These are phyloP conservation scores for Podaxis carcinomalis DNA, from an alignment of 768 basidiomycete species.

Conservation along the genomic window DNA sequence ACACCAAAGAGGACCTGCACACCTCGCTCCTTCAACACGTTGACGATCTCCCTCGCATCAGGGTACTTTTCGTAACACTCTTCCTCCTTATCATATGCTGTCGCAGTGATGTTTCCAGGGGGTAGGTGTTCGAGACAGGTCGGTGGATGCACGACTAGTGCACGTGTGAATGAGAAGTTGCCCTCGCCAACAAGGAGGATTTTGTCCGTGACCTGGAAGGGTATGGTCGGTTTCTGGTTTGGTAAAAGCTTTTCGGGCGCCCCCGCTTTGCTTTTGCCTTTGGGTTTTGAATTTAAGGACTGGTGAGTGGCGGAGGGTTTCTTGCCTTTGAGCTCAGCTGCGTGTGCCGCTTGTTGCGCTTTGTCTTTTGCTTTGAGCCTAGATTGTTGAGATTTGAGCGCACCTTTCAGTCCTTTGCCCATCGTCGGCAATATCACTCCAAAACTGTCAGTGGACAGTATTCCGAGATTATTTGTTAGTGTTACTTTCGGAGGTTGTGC, in stretches of 20 bases:
- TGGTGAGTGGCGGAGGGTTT: constrained; percentile 17
- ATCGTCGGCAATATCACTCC: constrained; percentile 18
- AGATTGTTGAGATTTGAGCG: constrained; percentile 66
- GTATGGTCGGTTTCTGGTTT: constrained; percentile 44
- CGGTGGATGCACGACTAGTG: constrained; percentile 45
- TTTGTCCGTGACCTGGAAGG: constrained; percentile 59
- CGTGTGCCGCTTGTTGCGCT: constrained; percentile 44
- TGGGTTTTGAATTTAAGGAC: constrained; percentile 18
- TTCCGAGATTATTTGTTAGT: not conserved
- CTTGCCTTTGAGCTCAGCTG: constrained; percentile 44
- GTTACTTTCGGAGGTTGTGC: constrained; percentile 2
- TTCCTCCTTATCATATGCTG: constrained; percentile 77
- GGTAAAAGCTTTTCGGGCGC: not conserved
- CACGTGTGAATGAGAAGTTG: constrained; percentile 87
- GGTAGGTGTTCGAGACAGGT: constrained; percentile 48
- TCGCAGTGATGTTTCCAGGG: constrained; percentile 72
- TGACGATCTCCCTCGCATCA: constrained; percentile 58
- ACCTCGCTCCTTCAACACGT: constrained; percentile 49
- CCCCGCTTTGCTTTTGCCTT: constrained; percentile 12
- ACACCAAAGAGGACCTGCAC: constrained; percentile 73
- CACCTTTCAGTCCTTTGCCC: constrained; percentile 64
- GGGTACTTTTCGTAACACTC: constrained; percentile 83
- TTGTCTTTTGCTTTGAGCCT: constrained; percentile 61
- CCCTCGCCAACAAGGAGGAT: constrained; percentile 89
- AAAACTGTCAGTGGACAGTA: not conserved